Base-by-base conservation (phyloP, 768 basidiomycete genomes). In the Lactifluus subvellereus region DNA sequence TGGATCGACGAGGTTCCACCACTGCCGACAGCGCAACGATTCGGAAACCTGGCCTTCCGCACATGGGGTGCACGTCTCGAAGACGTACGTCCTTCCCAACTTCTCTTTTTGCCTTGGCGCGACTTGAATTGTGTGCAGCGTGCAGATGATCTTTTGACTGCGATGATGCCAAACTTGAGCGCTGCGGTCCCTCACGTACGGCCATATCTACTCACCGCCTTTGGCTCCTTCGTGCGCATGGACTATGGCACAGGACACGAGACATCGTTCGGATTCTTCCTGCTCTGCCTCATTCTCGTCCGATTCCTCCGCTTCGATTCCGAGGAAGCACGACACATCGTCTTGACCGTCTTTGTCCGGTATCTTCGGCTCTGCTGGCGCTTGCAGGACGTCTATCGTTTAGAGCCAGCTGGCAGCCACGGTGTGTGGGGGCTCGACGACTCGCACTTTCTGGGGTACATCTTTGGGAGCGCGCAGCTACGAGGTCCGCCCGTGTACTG, bases 231-330 rank as follows among this genome's bases (percentile, higher is more conserved):
- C 69, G 81, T 82, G 13, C 84, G 97, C 59, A 85, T 98, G 77
- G 97, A 99, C 78, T 98, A 98, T 71, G 96, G 97, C 1, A 94
- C 92, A 4, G 97, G 97, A 1, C 97, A 99, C 69, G 97, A 98
- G 77, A 82, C 92, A 0, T 87, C 90, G 0, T 98, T 97, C 71
- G 84, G 82, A 7, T 76, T 95, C 18, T 89, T 92, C 63, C 79
- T 98, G 8, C 78, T 89, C 13, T 82, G 81, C 65, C 78, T 93
- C 58, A 79, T 84, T n/a, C 83, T 91, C 42, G 72, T 86, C 35
- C 82, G 89, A 7, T 83, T 88, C 69, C 78, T 88, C 57, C 71
- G 82, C 30, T 84, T 87, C 1, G 72, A 75, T 10, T 76, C 79
- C 1, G 77, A 80, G 13, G 82, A 91, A 69, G 90, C 92, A 70